Conservation (phyloP, 1,284 basidiomycete species). For the Melampsora larici-populina region DNA sequence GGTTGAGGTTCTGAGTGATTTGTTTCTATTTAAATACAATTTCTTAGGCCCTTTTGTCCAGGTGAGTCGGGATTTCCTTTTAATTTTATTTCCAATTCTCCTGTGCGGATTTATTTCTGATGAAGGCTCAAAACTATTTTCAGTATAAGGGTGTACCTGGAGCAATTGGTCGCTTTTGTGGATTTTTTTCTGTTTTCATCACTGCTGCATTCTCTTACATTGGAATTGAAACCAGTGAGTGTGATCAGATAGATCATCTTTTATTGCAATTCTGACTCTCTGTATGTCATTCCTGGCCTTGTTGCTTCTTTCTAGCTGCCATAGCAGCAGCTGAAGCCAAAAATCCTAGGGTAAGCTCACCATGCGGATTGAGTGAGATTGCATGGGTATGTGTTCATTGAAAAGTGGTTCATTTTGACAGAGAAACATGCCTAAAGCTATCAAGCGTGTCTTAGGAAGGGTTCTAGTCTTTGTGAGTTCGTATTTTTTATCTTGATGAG, state of each 20-base stretch:
- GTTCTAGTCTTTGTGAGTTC: constrained; percentile 35
- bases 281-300: no score
- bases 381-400: not conserved
- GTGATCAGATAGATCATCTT: no score
- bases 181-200: constrained; percentile 37
- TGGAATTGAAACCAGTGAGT: constrained; percentile 38
- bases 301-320: constrained; percentile 12
- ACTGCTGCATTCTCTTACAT: constrained; percentile 36
- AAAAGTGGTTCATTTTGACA: not conserved
- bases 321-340: constrained; percentile 43
- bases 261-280: no score
- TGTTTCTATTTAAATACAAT: not conserved
- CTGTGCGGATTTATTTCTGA: not conserved
- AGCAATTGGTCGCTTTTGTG: constrained; percentile 25
- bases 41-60: not conserved
- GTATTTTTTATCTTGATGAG: not conserved
- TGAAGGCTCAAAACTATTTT: not conserved
- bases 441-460: constrained; percentile 38
- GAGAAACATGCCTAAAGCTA: constrained; percentile 41
- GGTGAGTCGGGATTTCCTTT: not conserved
- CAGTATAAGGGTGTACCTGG: constrained; percentile 37
- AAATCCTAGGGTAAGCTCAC: constrained; percentile 39
- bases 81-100: not conserved
- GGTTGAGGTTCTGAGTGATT: no score
- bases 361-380: not conserved